Percentiles rank a stretch among this genome's conserved stretches.
Conservation (phyloP, 495 filamentous ascomycete species). For the Penicillium coprophilum region DNA sequence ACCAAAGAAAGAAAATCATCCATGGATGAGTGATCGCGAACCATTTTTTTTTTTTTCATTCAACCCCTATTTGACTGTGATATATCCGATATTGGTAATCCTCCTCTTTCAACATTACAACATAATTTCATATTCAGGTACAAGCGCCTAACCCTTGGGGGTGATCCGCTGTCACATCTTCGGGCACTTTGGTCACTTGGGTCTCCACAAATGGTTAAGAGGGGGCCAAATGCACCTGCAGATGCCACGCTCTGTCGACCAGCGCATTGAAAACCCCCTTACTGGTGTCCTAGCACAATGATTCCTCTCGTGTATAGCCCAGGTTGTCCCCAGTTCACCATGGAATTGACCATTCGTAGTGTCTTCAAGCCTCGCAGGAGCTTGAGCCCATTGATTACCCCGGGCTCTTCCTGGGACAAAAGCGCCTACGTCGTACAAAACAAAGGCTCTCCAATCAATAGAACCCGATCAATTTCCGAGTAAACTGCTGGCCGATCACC, state of each 20-base stretch:
- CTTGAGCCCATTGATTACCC: conserved; percentile 15
- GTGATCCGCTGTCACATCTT: conserved; percentile 46
- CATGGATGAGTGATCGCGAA: conserved; percentile 17
- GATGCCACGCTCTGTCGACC: conserved; percentile 43
- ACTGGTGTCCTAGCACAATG: conserved; percentile 8
- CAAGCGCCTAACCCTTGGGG: conserved; percentile 32
- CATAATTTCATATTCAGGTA: conserved; percentile 26
- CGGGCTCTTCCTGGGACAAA: conserved; percentile 14
- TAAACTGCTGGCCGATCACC: conserved; percentile 24
- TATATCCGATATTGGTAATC: background rate
- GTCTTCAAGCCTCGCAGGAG: background rate
- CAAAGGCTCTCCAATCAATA: conserved; percentile 24
- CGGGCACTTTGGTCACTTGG: conserved; percentile 24
- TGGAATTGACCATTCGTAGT: conserved; percentile 21
- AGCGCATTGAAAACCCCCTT: conserved; percentile 31
- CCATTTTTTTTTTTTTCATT: conserved; percentile 14
- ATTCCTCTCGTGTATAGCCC: conserved; percentile 3
- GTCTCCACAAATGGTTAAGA: conserved; percentile 30
- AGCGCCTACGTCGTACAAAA: conserved; percentile 21
- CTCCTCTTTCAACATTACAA: background rate
- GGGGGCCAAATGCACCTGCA: conserved; percentile 31
- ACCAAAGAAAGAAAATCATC: conserved; percentile 6
- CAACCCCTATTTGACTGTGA: background rate
- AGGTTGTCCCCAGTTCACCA: conserved; percentile 15
- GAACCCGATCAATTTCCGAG: conserved; percentile 22